Percentiles rank a stretch among this genome's conserved stretches.
Conservation (phyloP, 257 asterid species). For the Jasminum sambac region DNA sequence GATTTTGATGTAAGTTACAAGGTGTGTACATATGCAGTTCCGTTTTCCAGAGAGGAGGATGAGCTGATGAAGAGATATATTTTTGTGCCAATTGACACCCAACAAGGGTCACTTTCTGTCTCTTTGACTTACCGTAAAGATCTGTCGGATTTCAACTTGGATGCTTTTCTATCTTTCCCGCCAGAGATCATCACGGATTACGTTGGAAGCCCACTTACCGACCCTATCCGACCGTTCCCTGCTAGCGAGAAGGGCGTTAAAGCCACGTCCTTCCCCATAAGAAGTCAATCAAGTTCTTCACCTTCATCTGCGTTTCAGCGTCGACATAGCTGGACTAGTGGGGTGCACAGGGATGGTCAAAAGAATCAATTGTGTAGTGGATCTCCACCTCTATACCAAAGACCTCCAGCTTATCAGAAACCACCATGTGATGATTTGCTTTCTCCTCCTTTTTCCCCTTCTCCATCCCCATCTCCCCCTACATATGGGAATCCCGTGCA, state of each 20-base stretch:
- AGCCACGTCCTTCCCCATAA: constrained; percentile 47
- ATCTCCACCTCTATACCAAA: constrained; percentile 68
- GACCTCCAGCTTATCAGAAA: constrained; percentile 48
- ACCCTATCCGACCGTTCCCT: constrained; percentile 75
- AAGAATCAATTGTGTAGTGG: constrained; percentile 56
- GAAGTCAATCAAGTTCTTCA: constrained; percentile 48
- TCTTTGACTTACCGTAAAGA: constrained; percentile 79
- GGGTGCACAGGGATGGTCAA: constrained; percentile 57
- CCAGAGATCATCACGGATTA: constrained; percentile 84
- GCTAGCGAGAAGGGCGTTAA: constrained; percentile 44
- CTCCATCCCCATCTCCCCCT: constrained; percentile 92
- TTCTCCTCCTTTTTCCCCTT: constrained; percentile 90
- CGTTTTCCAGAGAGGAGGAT: constrained; percentile 80
- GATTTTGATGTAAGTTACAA: constrained; percentile 86
- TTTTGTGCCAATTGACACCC: constrained; percentile 77
- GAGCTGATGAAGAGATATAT: constrained; percentile 63
- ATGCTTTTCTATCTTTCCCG: constrained; percentile 64
- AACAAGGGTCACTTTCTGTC: constrained; percentile 78
- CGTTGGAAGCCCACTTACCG: constrained; percentile 93
- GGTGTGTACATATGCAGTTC: constrained; percentile 68
- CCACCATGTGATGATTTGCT: constrained; percentile 56
- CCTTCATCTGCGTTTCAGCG: constrained; percentile 58
- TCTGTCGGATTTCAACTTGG: constrained; percentile 72
- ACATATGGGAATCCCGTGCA: constrained; percentile 45
- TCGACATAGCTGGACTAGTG: constrained; percentile 98